Evolutionary conservation across 495 filamentous ascomycete species (phyloP).

Genomic region (Halenospora varia): DNA sequence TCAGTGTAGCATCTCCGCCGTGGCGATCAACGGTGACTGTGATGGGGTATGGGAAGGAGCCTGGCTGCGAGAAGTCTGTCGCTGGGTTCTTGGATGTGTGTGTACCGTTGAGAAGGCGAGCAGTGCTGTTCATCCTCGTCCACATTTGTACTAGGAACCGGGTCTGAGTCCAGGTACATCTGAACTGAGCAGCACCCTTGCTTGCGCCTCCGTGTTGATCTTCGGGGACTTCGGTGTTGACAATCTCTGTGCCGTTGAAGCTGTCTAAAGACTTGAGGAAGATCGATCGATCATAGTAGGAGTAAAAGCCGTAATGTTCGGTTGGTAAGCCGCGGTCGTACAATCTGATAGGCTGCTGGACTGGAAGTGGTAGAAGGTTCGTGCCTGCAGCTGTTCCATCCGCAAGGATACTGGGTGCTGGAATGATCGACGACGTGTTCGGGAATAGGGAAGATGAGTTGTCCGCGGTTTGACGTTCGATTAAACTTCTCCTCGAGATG

Average conservation of each 20-base stretch:
- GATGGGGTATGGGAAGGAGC: slow-evolving; percentile 81
- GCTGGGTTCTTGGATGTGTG: slow-evolving; percentile 35
- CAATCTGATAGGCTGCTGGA: slow-evolving; percentile 75
- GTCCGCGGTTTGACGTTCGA: neutral
- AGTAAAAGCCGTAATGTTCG: slow-evolving; percentile 94
- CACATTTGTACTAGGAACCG: slow-evolving; percentile 89
- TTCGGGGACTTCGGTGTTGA: slow-evolving; percentile 34
- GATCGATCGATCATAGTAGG: slow-evolving; percentile 84
- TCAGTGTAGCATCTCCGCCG: slow-evolving; percentile 58
- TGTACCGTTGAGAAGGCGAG: slow-evolving; percentile 36
- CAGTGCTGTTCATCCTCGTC: slow-evolving; percentile 56
- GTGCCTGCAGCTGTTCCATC: slow-evolving; percentile 72
- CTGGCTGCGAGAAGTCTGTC: slow-evolving; percentile 55
- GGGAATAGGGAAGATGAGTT: slow-evolving; percentile 32
- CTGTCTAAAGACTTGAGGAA: slow-evolving; percentile 59
- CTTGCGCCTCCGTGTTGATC: slow-evolving; percentile 65
- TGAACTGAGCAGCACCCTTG: slow-evolving; percentile 53
- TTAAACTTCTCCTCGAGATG: slow-evolving; percentile 5
- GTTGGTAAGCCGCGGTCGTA: slow-evolving; percentile 74
- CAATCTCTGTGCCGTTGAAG: slow-evolving; percentile 29
- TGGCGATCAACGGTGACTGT: slow-evolving; percentile 80
- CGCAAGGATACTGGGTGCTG: slow-evolving; percentile 51
- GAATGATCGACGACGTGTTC: slow-evolving; percentile 51
- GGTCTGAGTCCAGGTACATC: slow-evolving; percentile 80
- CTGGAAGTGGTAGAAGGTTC: slow-evolving; percentile 61